phyloP scores from a whole-genome alignment of 2,329 filamentous ascomycete species.

The Fusarium torreyae region DNA sequence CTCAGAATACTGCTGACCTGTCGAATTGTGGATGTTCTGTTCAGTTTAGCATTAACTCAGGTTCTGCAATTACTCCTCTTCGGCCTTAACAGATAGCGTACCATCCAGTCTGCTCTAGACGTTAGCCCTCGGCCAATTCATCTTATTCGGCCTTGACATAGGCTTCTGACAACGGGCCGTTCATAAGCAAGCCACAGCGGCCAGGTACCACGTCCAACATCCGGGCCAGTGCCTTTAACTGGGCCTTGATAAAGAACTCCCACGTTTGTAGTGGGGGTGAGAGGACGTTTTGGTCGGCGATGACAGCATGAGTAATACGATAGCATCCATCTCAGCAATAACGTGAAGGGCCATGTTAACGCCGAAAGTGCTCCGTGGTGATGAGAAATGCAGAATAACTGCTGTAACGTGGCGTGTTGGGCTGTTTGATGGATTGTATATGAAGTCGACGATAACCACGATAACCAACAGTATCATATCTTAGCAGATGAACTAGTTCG shows the following conservation, averaged over 20 bases:
- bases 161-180: not conserved
- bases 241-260: not conserved
- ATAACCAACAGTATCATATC: not conserved
- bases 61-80: no score
- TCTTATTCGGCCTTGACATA: not conserved
- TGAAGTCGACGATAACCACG: slow-evolving; percentile 4
- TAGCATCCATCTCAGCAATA: not conserved
- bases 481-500: not conserved
- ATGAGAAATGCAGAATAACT: slow-evolving; percentile 1
- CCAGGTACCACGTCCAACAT: slow-evolving; percentile 10
- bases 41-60: no score
- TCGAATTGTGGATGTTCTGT: no score
- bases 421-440: slow-evolving; percentile 6
- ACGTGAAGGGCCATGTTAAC: not conserved
- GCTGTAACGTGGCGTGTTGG: not conserved
- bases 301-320: slow-evolving; percentile 17
- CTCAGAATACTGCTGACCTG: not conserved
- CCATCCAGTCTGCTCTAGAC: not conserved
- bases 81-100: not conserved
- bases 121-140: not conserved
- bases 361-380: not conserved
- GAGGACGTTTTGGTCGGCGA: not conserved
- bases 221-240: slow-evolving; percentile 1
- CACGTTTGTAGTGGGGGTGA: slow-evolving; percentile 5
- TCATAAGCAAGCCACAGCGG: not conserved